Base-by-base conservation (phyloP, 2,329 filamentous ascomycete species). In the Hypoxylon sp. region DNA sequence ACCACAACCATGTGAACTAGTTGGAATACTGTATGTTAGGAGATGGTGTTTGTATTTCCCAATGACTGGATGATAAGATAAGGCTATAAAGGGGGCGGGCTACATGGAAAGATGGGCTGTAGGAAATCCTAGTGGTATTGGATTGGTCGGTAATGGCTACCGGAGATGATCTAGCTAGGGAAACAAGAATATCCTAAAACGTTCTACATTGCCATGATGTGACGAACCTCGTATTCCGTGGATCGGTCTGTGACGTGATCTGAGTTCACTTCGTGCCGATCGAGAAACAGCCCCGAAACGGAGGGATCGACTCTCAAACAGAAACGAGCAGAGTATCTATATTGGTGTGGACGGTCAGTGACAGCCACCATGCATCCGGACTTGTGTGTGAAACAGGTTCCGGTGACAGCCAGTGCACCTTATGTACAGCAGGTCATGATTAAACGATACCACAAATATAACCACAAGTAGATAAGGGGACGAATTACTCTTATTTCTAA, bases 21-120 rank as follows among this genome's bases (percentile, higher is more conserved):
- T 31, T 54, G 52, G 63, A 48, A 62, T 65, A 56, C 62, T 67
- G 59, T 67, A 61, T 50, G 39, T 37, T 67, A 62, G 17, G 37
- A 29, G 57, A 50, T 39, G 35, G 53, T 35, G 54, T 32, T 53
- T 51, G 61, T 55, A 52, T 62, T 59, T 60, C 50, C 29, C 44
- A n/a, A 71, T 60, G 69, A 67, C 46, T 69, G 53, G 56, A 69
- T 57, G 69, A 69, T 53, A 62, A 58, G 32, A 48, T 53, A 57
- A 67, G 42, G 61, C 50, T 62, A 54, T 31, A 37, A 31, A 56
- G 51, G 37, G 37, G 42, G 59, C 35, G 37, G 58, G 29, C 42
- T 50, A 32, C 47, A 15, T 39, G 35, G 46, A 17, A 29, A 29
- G 51, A 55, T 54, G 31, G 31, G 29, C 60, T 42, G 17, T 50